Evolutionary conservation across 1,284 basidiomycete genomes (phyloP).

Genomic region (Pyrrhoderma noxium): DNA sequence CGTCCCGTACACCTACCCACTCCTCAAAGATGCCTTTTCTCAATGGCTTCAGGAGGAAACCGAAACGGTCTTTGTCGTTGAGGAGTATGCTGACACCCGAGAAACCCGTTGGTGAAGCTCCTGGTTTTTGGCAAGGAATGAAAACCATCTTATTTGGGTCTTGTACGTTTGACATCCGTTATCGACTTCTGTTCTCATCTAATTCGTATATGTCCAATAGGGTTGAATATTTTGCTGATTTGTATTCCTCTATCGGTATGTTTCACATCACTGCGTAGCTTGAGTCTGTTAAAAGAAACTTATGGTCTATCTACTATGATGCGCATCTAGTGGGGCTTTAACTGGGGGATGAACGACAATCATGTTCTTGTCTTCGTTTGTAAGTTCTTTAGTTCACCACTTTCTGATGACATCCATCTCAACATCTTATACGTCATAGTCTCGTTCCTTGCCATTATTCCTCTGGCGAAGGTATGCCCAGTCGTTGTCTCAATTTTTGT

Average conservation of each 20-base stretch:
- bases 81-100: constrained; percentile 1
- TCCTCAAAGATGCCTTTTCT: too few relatives aligned
- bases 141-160: constrained; percentile 44
- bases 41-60: background rate
- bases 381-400: constrained; percentile 33
- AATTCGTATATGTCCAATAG: constrained; percentile 28
- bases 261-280: constrained; percentile 9
- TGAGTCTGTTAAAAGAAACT: background rate
- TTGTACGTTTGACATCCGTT: constrained; percentile 31
- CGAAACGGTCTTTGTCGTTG: background rate
- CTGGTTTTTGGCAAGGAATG: constrained; percentile 36
- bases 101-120: constrained; percentile 25
- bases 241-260: constrained; percentile 67
- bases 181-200: background rate
- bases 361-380: constrained; percentile 64
- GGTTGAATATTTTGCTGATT: constrained; percentile 56
- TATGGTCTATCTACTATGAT: background rate
- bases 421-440: constrained; percentile 34
- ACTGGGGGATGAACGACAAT: constrained; percentile 48
- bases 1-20: too few relatives aligned
- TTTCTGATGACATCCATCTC: background rate
- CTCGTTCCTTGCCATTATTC: constrained; percentile 67
- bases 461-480: constrained; percentile 57
- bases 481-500: too few relatives aligned
- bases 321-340: constrained; percentile 56